A percentile compares a stretch with the other conserved stretches of the same genome.
Evolutionary conservation across 177 flowering plant species (phyloP).

Genomic region (Vitis hybrid): DNA sequence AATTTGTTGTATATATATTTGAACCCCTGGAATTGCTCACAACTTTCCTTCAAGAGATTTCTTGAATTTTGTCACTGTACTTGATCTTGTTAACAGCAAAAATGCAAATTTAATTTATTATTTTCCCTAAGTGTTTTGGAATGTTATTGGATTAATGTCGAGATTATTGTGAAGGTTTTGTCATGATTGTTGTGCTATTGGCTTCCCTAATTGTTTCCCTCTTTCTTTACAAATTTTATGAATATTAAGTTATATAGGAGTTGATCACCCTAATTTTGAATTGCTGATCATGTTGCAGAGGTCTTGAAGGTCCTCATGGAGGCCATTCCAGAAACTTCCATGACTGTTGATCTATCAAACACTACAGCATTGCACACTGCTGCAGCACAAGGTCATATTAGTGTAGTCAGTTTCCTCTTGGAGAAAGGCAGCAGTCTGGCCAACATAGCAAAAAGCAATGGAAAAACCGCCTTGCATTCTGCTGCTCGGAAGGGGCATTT

Average conservation of each 20-base stretch:
- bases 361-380: slow-evolving; percentile 87
- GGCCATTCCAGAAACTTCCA: slow-evolving; percentile 59
- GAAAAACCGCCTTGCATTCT: slow-evolving; percentile 47
- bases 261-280: no score
- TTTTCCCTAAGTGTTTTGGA: background rate
- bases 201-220: no score
- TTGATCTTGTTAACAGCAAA: no score
- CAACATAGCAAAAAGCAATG: slow-evolving; percentile 34
- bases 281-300: slow-evolving; percentile 37
- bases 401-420: slow-evolving; percentile 59
- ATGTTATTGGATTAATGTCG: background rate
- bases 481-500: slow-evolving; percentile 46
- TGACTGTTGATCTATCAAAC: slow-evolving; percentile 74
- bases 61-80: background rate
- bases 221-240: no score
- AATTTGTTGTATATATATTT: no score
- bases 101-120: no score
- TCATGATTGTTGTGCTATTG: no score
- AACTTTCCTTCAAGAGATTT: background rate
- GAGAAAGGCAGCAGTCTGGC: slow-evolving; percentile 28
- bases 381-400: slow-evolving; percentile 74
- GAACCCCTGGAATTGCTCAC: background rate
- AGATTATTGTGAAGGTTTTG: no score
- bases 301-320: slow-evolving; percentile 60
- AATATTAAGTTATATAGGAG: no score